Base-by-base conservation (phyloP, 1,284 basidiomycete genomes). In the Vanrija humicola region DNA sequence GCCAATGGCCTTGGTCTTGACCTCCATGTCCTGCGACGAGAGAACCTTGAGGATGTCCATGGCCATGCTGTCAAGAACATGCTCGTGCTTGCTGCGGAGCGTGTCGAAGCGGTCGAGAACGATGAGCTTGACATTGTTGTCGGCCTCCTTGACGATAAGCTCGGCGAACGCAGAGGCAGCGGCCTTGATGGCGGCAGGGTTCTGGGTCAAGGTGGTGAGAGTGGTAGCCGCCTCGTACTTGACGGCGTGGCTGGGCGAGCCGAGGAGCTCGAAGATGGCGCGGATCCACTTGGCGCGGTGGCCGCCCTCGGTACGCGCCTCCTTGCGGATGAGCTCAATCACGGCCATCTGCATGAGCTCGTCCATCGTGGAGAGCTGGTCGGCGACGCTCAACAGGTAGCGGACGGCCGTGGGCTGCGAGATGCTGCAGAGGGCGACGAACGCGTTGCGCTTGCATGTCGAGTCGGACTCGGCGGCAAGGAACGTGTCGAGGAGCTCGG, bases 111-210 rank as follows among this genome's bases (percentile, higher is more conserved):
- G 86, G 72, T 96, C 91, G 34, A 99, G 83, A 10, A 98, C 96
- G 63, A 98, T 98, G 55, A 98, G 84, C 78, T 98, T 98, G 77
- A 98, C 95, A 67, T 98, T 99, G 80, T 98, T 99, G 80, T 98
- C 95, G 2, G 92, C 92, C 78, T 97, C 94, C 79, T 94, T 95
- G 72, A 89, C 82, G 55, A 94, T 86, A 54, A 98, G 85, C 67
- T 86, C 90, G 67, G 97, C 90, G 64, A 97, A 86, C 55, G 86
- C 89, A 12, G 86, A 84, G 0, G 92, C 94, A 46, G 95, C 88
- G 60, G 96, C 90, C 82, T 98, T 98, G 64, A 98, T 85, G 19
- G 96, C 95, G 19, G 91, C 90, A 4, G 94, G 88, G 74, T 96
- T 97, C 77, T 96, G 91, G 0, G 95, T 98, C 46, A 99, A 82